Conservation (phyloP, 1,284 basidiomycete genomes). For the Veloboletus limbatus region DNA sequence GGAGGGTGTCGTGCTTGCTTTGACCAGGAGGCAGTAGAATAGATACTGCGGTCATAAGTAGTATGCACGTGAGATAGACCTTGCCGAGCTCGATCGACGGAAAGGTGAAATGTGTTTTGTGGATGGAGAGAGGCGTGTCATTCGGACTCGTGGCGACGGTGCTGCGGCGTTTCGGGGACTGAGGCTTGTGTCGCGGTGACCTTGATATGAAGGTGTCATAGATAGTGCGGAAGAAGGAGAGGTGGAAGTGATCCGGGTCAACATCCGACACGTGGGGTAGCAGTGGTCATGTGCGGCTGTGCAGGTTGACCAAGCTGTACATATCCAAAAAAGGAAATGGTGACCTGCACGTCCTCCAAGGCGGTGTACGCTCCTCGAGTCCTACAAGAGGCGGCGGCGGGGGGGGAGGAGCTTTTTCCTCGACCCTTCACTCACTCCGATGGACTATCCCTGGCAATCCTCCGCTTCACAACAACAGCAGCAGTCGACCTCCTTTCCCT, state of each 20-base stretch:
- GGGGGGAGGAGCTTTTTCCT: too few relatives aligned
- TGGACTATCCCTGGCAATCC: slow-evolving; percentile 24
- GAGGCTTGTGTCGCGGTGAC: slow-evolving; percentile 1
- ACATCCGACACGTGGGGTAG: too few relatives aligned
- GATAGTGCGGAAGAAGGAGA: too few relatives aligned
- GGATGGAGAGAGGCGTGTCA: slow-evolving; percentile 17
- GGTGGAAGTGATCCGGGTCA: too few relatives aligned
- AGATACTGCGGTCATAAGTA: not conserved
- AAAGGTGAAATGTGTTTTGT: slow-evolving; percentile 17
- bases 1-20: too few relatives aligned
- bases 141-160: slow-evolving; percentile 18
- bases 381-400: too few relatives aligned
- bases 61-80: not conserved
- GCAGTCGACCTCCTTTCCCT: slow-evolving; percentile 19
- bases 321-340: too few relatives aligned
- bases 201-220: slow-evolving; percentile 2
- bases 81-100: slow-evolving; percentile 1
- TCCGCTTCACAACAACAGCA: slow-evolving; percentile 15
- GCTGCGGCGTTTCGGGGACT: slow-evolving; percentile 28
- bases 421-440: too few relatives aligned
- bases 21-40: not conserved
- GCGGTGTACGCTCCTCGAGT: too few relatives aligned
- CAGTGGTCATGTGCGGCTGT: too few relatives aligned
- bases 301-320: too few relatives aligned
- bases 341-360: too few relatives aligned